Conservation (phyloP, 108 stramenopile species). For the Nitzschia palea region DNA sequence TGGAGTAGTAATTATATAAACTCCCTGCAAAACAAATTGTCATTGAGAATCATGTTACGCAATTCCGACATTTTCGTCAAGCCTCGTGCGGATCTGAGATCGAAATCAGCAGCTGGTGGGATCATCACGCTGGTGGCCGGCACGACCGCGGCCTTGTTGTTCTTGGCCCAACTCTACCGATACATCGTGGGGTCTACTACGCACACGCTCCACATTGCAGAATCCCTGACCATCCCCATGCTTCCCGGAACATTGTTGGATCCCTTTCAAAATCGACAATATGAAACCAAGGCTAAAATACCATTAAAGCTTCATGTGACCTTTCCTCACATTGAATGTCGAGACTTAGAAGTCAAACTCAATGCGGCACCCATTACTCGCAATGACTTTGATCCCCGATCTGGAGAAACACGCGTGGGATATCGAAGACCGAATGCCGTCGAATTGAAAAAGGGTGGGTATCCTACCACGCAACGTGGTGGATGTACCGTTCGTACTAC, state of each 20-base stretch:
- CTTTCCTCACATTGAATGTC: conserved; percentile 71
- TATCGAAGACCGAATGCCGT: conserved; percentile 18
- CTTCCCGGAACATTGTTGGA: conserved; percentile 30
- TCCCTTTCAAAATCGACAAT: conserved; percentile 17
- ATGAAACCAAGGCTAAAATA: conserved; percentile 36
- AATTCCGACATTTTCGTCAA: conserved; percentile 71
- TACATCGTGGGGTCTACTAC: conserved; percentile 54
- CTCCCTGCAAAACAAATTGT: background rate
- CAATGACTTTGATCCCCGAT: conserved; percentile 11
- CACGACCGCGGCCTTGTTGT: conserved; percentile 48
- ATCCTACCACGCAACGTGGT: conserved; percentile 1
- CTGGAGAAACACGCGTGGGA: conserved; percentile 11
- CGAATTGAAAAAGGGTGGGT: conserved; percentile 23
- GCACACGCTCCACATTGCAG: conserved; percentile 69
- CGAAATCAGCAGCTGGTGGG: conserved; percentile 67
- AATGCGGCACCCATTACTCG: conserved; percentile 42
- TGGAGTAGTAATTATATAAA: no score
- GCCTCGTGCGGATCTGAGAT: conserved; percentile 64
- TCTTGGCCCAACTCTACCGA: conserved; percentile 63
- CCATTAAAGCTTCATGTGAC: conserved; percentile 61
- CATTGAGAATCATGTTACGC: conserved; percentile 7
- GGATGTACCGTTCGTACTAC: conserved; percentile 51
- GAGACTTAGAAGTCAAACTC: conserved; percentile 57
- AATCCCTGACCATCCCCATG: conserved; percentile 48
- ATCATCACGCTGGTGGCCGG: conserved; percentile 73